Percentiles rank a stretch among this genome's conserved stretches.
These are phyloP conservation scores for Phytophthora hybrid DNA, from an alignment of 352 stramenopile species.

Conservation along the genomic window DNA sequence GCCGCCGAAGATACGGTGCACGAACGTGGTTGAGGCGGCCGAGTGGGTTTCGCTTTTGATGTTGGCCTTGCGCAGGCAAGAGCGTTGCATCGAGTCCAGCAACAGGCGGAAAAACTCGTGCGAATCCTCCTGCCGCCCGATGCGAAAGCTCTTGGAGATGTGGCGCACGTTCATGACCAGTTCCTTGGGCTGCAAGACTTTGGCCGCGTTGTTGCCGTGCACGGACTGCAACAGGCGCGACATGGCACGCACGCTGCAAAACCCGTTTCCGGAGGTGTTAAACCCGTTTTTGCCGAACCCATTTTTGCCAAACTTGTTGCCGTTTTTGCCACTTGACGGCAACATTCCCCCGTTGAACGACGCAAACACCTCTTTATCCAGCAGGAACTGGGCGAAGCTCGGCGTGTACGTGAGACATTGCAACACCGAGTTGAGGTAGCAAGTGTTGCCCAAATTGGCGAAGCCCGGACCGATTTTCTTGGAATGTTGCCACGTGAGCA, in stretches of 20 bases:
- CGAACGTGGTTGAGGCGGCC: constrained; percentile 72
- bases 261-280: constrained; percentile 37
- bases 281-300: constrained; percentile 23
- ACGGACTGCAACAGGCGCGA: constrained; percentile 71
- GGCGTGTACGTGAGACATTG: constrained; percentile 90
- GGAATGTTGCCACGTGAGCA: constrained; percentile 69
- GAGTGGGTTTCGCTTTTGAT: constrained; percentile 77
- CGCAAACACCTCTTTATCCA: constrained; percentile 70
- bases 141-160: constrained; percentile 87
- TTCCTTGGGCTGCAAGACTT: constrained; percentile 80
- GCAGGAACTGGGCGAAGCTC: constrained; percentile 88
- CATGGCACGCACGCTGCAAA: constrained; percentile 74
- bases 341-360: constrained; percentile 39
- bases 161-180: constrained; percentile 89
- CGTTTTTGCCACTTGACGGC: constrained; percentile 24
- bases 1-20: constrained; percentile 89
- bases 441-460: constrained; percentile 95
- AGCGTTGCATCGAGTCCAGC: constrained; percentile 88
- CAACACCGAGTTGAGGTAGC: constrained; percentile 95
- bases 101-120: constrained; percentile 93
- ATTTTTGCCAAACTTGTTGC: constrained; percentile 39
- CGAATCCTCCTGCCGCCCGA: constrained; percentile 91
- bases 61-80: constrained; percentile 71
- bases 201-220: constrained; percentile 48
- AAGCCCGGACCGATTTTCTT: constrained; percentile 85